These are phyloP conservation scores for Xylaria polymorpha DNA, from an alignment of 2,329 filamentous ascomycete genomes.

Conservation along the genomic window DNA sequence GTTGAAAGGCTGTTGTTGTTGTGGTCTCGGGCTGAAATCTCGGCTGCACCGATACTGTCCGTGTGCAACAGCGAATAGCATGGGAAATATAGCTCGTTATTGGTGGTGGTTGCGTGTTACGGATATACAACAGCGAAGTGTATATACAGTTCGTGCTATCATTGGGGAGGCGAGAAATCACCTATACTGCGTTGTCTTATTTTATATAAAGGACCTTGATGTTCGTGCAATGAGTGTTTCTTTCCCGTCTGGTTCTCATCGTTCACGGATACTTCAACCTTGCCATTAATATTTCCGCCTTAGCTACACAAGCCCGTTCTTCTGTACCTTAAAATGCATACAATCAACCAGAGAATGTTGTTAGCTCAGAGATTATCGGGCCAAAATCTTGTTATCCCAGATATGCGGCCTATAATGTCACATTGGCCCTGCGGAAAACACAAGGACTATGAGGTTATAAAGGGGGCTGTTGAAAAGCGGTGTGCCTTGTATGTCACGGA, in stretches of 20 bases:
- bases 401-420: conserved; percentile 43
- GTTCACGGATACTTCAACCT: not conserved
- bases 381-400: conserved; percentile 45
- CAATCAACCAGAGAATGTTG: conserved; percentile 38
- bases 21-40: not conserved
- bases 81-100: not conserved
- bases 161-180: not conserved
- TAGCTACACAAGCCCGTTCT: not conserved
- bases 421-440: conserved; percentile 44
- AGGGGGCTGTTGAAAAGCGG: conserved; percentile 37
- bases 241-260: not conserved
- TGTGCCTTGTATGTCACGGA: conserved; percentile 38
- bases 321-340: conserved; percentile 35
- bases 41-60: conserved; percentile 5
- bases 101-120: not conserved
- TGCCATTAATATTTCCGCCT: not conserved
- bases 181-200: not conserved
- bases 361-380: conserved; percentile 44
- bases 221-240: not conserved
- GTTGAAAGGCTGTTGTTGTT: not conserved
- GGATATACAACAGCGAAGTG: not conserved
- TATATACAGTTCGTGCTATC: not conserved
- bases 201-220: conserved; percentile 12
- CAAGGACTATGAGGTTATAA: conserved; percentile 40
- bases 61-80: not conserved